Percentiles rank a stretch among this genome's conserved stretches.
phyloP scores from a whole-genome alignment of 2,329 filamentous ascomycete species.

The Elsinoe fawcettii region DNA sequence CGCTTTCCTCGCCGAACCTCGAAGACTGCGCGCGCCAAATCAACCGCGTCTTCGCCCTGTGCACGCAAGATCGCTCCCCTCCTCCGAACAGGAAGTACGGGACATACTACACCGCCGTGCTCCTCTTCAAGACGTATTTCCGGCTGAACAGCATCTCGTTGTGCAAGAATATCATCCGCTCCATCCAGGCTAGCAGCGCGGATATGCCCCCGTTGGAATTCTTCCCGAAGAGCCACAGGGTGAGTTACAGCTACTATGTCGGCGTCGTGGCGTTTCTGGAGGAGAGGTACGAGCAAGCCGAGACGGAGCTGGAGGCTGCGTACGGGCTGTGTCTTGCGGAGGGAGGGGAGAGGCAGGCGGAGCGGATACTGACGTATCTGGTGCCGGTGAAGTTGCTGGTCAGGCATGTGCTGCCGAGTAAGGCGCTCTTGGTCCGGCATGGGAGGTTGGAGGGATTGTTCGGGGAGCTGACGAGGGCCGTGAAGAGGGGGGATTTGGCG shows the following conservation, averaged over 20 bases:
- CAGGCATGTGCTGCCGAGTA: constrained; percentile 71
- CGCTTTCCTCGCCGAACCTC: constrained; percentile 45
- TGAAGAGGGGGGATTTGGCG: constrained; percentile 72
- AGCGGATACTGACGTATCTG: constrained; percentile 90
- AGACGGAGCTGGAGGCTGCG: constrained; percentile 70
- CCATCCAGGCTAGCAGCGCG: constrained; percentile 66
- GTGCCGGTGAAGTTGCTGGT: constrained; percentile 90
- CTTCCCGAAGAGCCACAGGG: constrained; percentile 83
- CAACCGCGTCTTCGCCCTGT: constrained; percentile 86
- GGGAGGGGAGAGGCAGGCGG: constrained; percentile 28
- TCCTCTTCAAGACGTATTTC: constrained; percentile 98
- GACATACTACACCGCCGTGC: constrained; percentile 87
- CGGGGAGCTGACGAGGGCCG: constrained; percentile 66
- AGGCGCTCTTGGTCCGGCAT: constrained; percentile 62
- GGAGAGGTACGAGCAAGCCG: constrained; percentile 81
- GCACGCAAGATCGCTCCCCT: constrained; percentile 12
- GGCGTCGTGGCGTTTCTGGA: constrained; percentile 91
- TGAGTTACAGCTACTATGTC: constrained; percentile 94
- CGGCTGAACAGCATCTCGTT: constrained; percentile 77
- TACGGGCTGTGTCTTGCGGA: constrained; percentile 61
- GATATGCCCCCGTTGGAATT: constrained; percentile 71
- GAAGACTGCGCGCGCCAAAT: constrained; percentile 86
- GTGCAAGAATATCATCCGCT: constrained; percentile 81
- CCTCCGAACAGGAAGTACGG: constrained; percentile 71
- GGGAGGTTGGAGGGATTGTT: constrained; percentile 72